A percentile compares a stretch with the other conserved stretches of the same genome.
These are phyloP conservation scores for Aspergillus pseudotamarii DNA, from an alignment of 2,329 filamentous ascomycete species.

Conservation along the genomic window DNA sequence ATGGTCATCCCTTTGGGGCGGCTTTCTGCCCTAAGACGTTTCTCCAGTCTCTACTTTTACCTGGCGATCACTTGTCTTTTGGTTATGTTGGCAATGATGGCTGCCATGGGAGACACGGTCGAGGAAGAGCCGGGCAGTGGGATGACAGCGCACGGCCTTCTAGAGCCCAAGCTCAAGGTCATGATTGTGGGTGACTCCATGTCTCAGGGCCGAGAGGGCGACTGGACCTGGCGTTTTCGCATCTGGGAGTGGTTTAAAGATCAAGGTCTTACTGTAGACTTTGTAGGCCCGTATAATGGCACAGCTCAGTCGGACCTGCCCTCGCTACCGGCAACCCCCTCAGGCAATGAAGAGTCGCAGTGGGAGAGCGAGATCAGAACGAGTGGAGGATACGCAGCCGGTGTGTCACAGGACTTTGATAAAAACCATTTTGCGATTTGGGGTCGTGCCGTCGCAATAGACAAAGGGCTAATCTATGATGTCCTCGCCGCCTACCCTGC, in stretches of 20 bases:
- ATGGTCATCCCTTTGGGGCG: not conserved
- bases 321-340: not conserved
- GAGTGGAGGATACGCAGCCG: constrained; percentile 4
- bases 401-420: constrained; percentile 3
- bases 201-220: constrained; percentile 8
- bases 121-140: not conserved
- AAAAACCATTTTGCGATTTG: constrained; percentile 6
- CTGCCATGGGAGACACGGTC: not conserved
- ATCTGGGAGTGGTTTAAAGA: constrained; percentile 10
- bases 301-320: not conserved
- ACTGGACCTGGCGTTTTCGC: constrained; percentile 12
- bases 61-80: not conserved
- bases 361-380: not conserved
- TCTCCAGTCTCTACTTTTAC: not conserved
- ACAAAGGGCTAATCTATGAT: not conserved
- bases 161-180: not conserved
- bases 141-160: not conserved
- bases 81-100: not conserved
- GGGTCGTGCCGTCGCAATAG: constrained; percentile 7
- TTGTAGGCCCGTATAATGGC: constrained; percentile 9
- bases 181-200: constrained; percentile 12
- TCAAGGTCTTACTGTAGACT: not conserved
- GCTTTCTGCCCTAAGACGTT: not conserved
- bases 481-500: not conserved
- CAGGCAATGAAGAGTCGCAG: not conserved